These are phyloP conservation scores for Epichloe brachyelytri DNA, from an alignment of 2,329 filamentous ascomycete species.

Conservation along the genomic window DNA sequence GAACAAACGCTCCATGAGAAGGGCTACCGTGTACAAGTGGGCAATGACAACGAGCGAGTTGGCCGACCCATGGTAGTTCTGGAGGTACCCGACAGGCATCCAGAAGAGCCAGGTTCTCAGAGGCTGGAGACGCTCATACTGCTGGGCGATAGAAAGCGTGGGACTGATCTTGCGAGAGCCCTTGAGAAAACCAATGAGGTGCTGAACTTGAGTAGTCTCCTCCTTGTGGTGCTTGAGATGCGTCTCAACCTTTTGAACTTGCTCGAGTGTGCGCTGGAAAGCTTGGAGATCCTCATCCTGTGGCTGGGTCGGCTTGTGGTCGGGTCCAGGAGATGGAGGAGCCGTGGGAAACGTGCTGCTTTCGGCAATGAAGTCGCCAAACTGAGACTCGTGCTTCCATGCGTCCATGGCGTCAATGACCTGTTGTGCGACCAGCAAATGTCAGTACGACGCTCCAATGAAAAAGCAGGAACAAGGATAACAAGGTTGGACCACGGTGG, in stretches of 20 bases:
- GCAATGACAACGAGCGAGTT: conserved; percentile 73
- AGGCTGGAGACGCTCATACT: conserved; percentile 81
- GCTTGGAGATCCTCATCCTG: conserved; percentile 58
- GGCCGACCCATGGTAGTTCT: conserved; percentile 61
- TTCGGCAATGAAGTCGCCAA: conserved; percentile 69
- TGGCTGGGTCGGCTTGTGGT: conserved; percentile 48
- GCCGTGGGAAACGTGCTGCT: conserved; percentile 61
- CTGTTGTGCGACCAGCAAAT: conserved; percentile 26
- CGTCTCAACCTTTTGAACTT: conserved; percentile 54
- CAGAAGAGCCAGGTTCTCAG: conserved; percentile 91
- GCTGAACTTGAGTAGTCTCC: conserved; percentile 53
- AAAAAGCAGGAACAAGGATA: neutral
- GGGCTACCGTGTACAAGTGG: conserved; percentile 80
- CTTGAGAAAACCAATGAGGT: conserved; percentile 61
- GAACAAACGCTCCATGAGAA: conserved; percentile 82
- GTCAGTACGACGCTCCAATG: conserved; percentile 3
- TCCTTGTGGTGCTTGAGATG: conserved; percentile 58
- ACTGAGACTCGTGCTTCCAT: conserved; percentile 83
- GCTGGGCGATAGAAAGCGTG: conserved; percentile 60
- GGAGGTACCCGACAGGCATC: conserved; percentile 75
- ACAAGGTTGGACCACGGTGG: neutral
- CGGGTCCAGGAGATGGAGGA: conserved; percentile 47
- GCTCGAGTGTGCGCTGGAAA: conserved; percentile 52
- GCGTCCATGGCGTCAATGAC: conserved; percentile 83
- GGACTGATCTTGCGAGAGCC: conserved; percentile 59